phyloP scores from a whole-genome alignment of 2,329 filamentous ascomycete genomes.

The Pezicula radicicola region DNA sequence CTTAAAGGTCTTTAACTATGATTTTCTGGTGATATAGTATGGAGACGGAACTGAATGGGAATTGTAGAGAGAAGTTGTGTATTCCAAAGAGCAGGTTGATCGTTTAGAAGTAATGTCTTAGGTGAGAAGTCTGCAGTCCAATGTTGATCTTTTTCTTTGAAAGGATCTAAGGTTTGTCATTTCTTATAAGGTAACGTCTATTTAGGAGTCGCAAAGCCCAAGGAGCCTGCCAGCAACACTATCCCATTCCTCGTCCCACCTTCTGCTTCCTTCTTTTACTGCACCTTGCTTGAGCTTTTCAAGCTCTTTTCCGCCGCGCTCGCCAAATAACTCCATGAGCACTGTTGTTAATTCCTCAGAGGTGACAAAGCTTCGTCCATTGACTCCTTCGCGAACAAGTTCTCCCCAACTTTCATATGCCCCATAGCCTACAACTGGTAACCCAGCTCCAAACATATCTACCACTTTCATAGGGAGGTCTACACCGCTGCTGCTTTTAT shows the following conservation, averaged over 20 bases:
- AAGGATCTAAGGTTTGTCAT: no score
- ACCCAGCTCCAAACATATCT: conserved; percentile 94
- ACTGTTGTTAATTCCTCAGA: conserved; percentile 61
- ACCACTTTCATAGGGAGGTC: conserved; percentile 99
- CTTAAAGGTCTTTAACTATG: no score
- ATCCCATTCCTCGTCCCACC: conserved; percentile 96
- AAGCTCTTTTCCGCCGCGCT: conserved; percentile 50
- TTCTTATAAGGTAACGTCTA: no score
- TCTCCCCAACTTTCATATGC: conserved; percentile 87
- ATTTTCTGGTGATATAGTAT: no score
- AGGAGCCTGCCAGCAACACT: conserved; percentile 73
- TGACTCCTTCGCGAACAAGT: conserved; percentile 81
- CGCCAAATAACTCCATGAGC: conserved; percentile 61
- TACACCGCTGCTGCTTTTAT: conserved; percentile 91
- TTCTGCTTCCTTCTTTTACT: conserved; percentile 65
- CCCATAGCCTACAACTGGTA: conserved; percentile 86
- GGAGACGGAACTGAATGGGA: no score
- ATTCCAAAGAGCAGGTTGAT: no score
- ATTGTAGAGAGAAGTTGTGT: no score
- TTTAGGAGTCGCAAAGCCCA: conserved; percentile 34
- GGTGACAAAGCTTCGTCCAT: conserved; percentile 81
- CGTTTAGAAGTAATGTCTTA: no score
- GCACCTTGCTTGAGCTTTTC: conserved; percentile 65
- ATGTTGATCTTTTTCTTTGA: no score
- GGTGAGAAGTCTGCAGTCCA: no score